A percentile compares a stretch with the other conserved stretches of the same genome.
Conservation (phyloP, 2,329 filamentous ascomycete genomes). For the Rosellinia necatrix region DNA sequence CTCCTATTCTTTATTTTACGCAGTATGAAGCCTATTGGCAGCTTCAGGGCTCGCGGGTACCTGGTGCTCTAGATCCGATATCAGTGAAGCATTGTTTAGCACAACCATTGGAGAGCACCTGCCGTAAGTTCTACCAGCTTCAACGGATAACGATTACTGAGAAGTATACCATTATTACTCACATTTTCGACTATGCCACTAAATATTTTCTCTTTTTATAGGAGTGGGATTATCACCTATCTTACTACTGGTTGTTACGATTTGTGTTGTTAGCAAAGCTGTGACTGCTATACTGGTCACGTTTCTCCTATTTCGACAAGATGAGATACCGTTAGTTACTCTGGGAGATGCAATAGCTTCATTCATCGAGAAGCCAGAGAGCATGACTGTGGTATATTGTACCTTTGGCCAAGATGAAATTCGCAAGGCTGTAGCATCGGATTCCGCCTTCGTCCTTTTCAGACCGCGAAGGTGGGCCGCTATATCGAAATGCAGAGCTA, state of each 20-base stretch:
- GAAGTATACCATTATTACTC: background rate
- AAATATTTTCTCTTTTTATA: background rate
- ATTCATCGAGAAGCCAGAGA: constrained; percentile 4
- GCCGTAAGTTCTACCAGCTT: background rate
- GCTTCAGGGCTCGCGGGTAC: background rate
- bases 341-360: constrained; percentile 6
- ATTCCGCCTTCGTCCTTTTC: too few species aligned
- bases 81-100: constrained; percentile 21
- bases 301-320: background rate
- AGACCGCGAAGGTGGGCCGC: background rate
- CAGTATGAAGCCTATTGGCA: background rate
- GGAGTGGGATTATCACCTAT: background rate
- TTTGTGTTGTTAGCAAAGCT: background rate
- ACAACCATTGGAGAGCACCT: constrained; percentile 9
- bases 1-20: too few species aligned
- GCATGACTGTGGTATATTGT: background rate
- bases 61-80: constrained; percentile 1
- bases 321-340: background rate
- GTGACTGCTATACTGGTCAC: background rate
- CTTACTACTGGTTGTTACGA: background rate
- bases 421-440: background rate
- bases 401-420: background rate
- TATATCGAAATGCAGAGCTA: background rate
- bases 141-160: too few species aligned
- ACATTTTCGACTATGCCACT: too few species aligned